Conservation (phyloP, 2,329 filamentous ascomycete genomes). For the Diaporthe nobilis region DNA sequence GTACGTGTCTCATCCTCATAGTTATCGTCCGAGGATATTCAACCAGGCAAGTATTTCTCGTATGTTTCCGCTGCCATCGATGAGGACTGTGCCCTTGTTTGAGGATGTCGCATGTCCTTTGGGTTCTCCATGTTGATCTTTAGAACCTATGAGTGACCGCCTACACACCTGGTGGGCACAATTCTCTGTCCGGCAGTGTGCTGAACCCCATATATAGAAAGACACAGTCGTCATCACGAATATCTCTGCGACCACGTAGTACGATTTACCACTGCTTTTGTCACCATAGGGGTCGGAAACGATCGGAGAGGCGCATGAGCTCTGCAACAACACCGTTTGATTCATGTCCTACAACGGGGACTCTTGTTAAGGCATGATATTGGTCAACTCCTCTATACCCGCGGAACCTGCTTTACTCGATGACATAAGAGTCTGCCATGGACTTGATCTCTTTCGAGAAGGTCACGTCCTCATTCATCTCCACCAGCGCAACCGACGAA, state of each 20-base stretch:
- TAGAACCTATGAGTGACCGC: background rate
- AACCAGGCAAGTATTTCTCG: background rate
- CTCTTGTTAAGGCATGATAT: constrained; percentile 37
- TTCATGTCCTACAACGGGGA: constrained; percentile 20
- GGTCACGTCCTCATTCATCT: constrained; percentile 82
- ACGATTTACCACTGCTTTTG: background rate
- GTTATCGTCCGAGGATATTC: background rate
- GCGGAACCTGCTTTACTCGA: constrained; percentile 70
- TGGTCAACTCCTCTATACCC: constrained; percentile 37
- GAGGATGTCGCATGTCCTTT: background rate
- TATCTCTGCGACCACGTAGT: background rate
- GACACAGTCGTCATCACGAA: background rate
- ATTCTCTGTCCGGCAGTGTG: background rate
- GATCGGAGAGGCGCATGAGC: background rate
- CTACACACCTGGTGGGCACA: background rate
- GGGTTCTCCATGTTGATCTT: background rate
- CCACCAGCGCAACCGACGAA: constrained; percentile 77
- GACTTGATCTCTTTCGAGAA: constrained; percentile 88
- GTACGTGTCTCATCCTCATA: background rate
- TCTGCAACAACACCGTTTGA: constrained; percentile 17
- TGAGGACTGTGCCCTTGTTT: background rate
- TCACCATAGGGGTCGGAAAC: background rate
- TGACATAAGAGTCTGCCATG: constrained; percentile 80
- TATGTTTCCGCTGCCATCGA: background rate
- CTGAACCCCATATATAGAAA: background rate